These are phyloP conservation scores for Colletotrichum incanum DNA, from an alignment of 2,329 filamentous ascomycete genomes.

Conservation along the genomic window DNA sequence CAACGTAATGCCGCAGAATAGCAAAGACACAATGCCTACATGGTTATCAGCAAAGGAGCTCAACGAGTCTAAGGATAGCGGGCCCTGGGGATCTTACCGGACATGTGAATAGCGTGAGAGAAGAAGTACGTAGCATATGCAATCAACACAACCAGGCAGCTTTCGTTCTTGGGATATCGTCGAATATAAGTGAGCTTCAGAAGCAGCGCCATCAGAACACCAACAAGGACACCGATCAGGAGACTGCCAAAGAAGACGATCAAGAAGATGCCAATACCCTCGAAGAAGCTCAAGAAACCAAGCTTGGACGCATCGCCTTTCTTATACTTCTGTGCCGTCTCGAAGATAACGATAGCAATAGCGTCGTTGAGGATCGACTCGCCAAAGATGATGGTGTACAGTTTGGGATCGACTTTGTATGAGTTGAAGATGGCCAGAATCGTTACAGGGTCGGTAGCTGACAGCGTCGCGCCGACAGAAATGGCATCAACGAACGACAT, in stretches of 20 bases:
- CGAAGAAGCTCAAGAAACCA: constrained; percentile 86
- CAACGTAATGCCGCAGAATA: constrained; percentile 98
- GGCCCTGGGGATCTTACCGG: constrained; percentile 73
- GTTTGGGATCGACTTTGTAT: constrained; percentile 98
- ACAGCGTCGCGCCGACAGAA: constrained; percentile 95
- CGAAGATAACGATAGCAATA: constrained; percentile 98
- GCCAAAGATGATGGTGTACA: constrained; percentile 99
- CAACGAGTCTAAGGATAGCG: not conserved
- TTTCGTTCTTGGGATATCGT: constrained; percentile 96
- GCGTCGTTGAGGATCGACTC: constrained; percentile 99
- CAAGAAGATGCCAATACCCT: constrained; percentile 94
- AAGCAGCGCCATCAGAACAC: constrained; percentile 87
- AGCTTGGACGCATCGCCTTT: constrained; percentile 80
- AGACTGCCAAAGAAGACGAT: constrained; percentile 96
- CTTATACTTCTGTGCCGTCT: constrained; percentile 95
- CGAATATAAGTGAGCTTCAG: constrained; percentile 96
- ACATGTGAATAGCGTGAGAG: constrained; percentile 95
- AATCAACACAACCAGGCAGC: constrained; percentile 92
- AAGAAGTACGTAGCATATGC: constrained; percentile 99
- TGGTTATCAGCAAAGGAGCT: constrained; percentile 36
- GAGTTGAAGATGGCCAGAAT: constrained; percentile 99
- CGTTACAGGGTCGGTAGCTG: constrained; percentile 96
- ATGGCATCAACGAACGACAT: constrained; percentile 97
- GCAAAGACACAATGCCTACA: constrained; percentile 90
- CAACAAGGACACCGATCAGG: constrained; percentile 89